Percentiles rank a stretch among this genome's conserved stretches.
Conservation (phyloP, 176 grass and related monocot genomes). For the Zoysia japonica region DNA sequence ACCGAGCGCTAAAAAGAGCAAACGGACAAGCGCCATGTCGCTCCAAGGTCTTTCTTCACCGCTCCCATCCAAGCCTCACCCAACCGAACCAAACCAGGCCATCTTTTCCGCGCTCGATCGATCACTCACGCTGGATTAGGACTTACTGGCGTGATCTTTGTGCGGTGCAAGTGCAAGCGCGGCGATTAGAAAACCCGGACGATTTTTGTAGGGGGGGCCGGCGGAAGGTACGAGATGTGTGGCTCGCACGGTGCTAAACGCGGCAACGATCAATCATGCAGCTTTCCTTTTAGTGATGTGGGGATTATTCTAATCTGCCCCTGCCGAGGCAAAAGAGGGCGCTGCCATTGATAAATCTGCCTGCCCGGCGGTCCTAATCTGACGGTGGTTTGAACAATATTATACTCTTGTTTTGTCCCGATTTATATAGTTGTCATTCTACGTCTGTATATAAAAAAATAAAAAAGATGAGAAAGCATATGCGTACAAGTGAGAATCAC, state of each 20-base stretch:
- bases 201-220: background rate
- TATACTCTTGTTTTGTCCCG: no score
- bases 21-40: no score
- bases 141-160: background rate
- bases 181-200: background rate
- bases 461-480: no score
- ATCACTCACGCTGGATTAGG: no score
- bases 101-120: no score
- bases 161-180: constrained; percentile 18
- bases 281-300: constrained; percentile 16
- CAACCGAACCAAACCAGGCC: no score
- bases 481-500: no score
- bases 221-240: constrained; percentile 5
- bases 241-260: constrained; percentile 19
- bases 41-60: no score
- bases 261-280: constrained; percentile 28
- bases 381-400: background rate
- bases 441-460: no score
- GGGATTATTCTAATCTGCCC: constrained; percentile 30
- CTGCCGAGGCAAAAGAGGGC: background rate
- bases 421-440: no score
- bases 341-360: background rate
- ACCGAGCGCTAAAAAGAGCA: no score
- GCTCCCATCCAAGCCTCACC: no score
- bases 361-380: constrained; percentile 1